Evolutionary conservation across 805 yeast species (phyloP).

Genomic region (Lipomyces yamanashiensis): DNA sequence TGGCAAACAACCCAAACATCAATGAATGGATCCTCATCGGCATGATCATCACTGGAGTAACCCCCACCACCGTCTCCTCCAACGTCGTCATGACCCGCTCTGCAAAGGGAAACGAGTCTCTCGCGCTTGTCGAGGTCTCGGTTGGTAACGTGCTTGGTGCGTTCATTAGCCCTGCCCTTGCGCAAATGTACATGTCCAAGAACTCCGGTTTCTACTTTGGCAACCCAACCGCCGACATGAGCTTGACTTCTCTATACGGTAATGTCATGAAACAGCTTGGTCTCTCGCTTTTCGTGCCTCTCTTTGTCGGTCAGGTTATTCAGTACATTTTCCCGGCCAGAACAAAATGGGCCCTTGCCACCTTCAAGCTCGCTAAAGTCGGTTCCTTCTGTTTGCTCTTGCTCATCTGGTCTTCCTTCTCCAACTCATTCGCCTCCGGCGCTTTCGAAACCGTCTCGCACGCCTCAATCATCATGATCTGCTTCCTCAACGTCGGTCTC

Average conservation of each 20-base stretch:
- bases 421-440: constrained; percentile 71
- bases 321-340: constrained; percentile 72
- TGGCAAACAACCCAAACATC: constrained; percentile 61
- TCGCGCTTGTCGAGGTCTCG: constrained; percentile 82
- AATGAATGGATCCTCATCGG: constrained; percentile 82
- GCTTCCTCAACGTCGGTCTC: constrained; percentile 81
- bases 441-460: constrained; percentile 75
- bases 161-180: constrained; percentile 82
- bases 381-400: constrained; percentile 80
- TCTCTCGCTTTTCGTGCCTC: constrained; percentile 77
- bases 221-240: constrained; percentile 66
- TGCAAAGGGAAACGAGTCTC: constrained; percentile 80
- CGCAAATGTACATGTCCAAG: constrained; percentile 65
- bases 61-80: constrained; percentile 91
- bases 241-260: constrained; percentile 58
- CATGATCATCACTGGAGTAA: constrained; percentile 76
- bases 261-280: constrained; percentile 89
- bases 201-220: constrained; percentile 71
- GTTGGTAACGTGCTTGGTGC: constrained; percentile 86
- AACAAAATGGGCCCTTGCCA: constrained; percentile 62
- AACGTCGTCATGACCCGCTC: constrained; percentile 89
- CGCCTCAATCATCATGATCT: constrained; percentile 71
- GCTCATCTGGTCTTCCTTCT: constrained; percentile 59
- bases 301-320: constrained; percentile 84
- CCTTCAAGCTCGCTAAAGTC: constrained; percentile 67